Evolutionary conservation across 345 rosid genomes (phyloP), one percentile per base, ranked within the genome.

Genomic region (Pelargonium nanum): DNA sequence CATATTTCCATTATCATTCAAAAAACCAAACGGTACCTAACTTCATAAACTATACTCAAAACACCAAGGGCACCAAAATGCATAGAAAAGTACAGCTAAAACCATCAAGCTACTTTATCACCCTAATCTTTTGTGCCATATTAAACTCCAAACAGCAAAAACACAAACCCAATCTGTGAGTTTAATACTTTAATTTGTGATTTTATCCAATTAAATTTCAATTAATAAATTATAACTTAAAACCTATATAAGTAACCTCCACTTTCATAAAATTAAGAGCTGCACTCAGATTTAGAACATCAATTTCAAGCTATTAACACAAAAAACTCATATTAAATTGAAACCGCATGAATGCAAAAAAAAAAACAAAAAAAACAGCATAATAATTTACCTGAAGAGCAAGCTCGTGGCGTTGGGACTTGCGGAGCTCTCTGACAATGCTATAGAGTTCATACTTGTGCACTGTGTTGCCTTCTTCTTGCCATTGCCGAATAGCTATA

Each of bases 381-480:
- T 26, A 61, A 32, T 52, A 59, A 32, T 54, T 26, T 34, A 85
- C 94, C 96, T 93, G 96, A 55, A 89, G 88, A 2, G 96, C 97
- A 76, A 87, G 97, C 67, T 89, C 84, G 75, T 80, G 83, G 22
- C 99, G 97, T 68, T 79, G 83, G 50, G 84, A 64, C 79, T 84
- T 93, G 63, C 99, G 87, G 32, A 93, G 96, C 87, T 85, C 91
- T 32, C 88, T 77, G 17, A 89, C 88, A 34, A 87, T 75, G 5
- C 97, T 84, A 69, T 87, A 84, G 58, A 87, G 94, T 75, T 87
- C 83, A 81, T 90, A 74, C 70, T 93, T 90, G 40, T 76, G 79
- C 20, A 78, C 88, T 25, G 64, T 32, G 56, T 72, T 80, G n/a
- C 95, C 96, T 74, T 86, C 91, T 63, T 86, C 88, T 56, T 75